phyloP scores from a whole-genome alignment of 2,329 filamentous ascomycete genomes.

The Penicillium polonicum region DNA sequence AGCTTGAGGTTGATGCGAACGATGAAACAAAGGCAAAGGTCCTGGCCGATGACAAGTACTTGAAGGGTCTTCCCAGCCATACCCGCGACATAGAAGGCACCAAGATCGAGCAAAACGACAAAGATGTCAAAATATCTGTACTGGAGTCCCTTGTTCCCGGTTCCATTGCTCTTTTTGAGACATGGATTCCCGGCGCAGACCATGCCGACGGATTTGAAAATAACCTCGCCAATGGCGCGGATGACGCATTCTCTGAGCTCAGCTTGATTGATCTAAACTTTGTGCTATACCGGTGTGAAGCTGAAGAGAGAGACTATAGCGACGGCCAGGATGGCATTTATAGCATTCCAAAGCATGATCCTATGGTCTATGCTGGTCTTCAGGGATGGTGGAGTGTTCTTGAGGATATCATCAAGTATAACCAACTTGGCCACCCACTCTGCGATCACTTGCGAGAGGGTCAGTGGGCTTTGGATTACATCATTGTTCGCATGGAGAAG shows the following conservation, averaged over 20 bases:
- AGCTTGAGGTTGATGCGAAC: conserved; percentile 79
- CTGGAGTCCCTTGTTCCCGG: conserved; percentile 85
- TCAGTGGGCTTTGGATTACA: conserved; percentile 89
- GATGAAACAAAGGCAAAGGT: conserved; percentile 66
- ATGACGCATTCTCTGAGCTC: conserved; percentile 72
- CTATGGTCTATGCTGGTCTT: conserved; percentile 90
- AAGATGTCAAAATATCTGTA: conserved; percentile 76
- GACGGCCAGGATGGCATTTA: conserved; percentile 83
- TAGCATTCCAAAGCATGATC: conserved; percentile 77
- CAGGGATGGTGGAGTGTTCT: conserved; percentile 98
- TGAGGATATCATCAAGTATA: conserved; percentile 78
- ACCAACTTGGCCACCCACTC: conserved; percentile 87
- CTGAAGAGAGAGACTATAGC: conserved; percentile 80
- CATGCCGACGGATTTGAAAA: conserved; percentile 80
- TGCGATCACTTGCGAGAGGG: conserved; percentile 91
- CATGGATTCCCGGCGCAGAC: conserved; percentile 86
- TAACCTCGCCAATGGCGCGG: conserved; percentile 78
- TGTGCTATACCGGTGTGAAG: conserved; percentile 84
- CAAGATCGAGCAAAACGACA: conserved; percentile 66
- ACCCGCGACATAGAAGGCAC: conserved; percentile 74
- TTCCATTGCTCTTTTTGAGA: conserved; percentile 93
- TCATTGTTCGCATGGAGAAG: conserved; percentile 72
- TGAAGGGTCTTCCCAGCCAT: conserved; percentile 81
- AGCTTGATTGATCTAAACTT: conserved; percentile 85
- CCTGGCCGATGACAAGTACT: conserved; percentile 65